Base-by-base conservation (phyloP, 2,329 filamentous ascomycete genomes). In the Anisogramma anomala region DNA sequence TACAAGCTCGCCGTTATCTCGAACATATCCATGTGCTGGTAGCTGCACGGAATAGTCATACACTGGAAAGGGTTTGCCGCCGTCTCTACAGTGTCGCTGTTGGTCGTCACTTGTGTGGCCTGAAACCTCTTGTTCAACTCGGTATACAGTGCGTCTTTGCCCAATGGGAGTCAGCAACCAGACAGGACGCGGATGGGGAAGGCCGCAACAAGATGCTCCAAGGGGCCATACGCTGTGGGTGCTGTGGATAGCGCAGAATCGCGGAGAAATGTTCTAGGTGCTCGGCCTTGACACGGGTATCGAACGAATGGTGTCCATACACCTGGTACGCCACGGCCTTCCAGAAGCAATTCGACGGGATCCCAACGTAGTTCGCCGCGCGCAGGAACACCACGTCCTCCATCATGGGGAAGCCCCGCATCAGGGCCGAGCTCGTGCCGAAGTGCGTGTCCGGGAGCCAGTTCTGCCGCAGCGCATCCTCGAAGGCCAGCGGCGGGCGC, bases 1-100 rank as follows among this genome's bases (percentile, higher is more conserved):
- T 61, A 61, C 4, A 62, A 48, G 37, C 61, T 57, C 1, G 59
- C 58, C 0, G 55, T 60, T 4, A 62, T 41, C 39, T 55, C 49
- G 28, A 55, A 49, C 45, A 58, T 52, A 8, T 52, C 48, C 2
- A 54, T 52, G 4, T 51, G 52, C 3, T 50, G 51, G 53, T 56
- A 60, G 4, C 50, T 42, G 18, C 53, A 49, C 1, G 57, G 54
- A 14, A 59, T 45, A 17, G 55, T 51, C 15, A 62, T 41, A 10
- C 49, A 36, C 46, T 60, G 57, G 51, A 52, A 60, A 11, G 57
- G 38, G 36, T 59, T 61, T 13, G 50, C 52, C 6, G 20, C 9
- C 4, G 19, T 28, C 10, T 11, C 2, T 19, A 9, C 14, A 2
- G 13, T 23, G 2, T 22, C 19, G 3, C 14, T 23, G 8, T 15